These are phyloP conservation scores for Suillus lakei DNA, from an alignment of 768 basidiomycete genomes.

Conservation along the genomic window DNA sequence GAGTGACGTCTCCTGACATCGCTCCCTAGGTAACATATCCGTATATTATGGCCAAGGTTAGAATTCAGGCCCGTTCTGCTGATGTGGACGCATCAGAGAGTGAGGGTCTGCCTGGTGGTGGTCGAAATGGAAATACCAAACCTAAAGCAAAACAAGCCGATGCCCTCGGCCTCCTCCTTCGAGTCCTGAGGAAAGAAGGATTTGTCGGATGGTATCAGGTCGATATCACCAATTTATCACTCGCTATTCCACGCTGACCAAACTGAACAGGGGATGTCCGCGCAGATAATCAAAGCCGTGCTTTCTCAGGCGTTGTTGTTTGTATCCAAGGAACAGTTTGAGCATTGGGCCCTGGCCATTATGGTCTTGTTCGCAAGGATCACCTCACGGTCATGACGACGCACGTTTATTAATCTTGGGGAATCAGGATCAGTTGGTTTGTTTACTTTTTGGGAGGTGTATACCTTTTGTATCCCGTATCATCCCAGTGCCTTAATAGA, in stretches of 20 bases:
- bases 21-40: constrained; percentile 83
- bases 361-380: constrained; percentile 55
- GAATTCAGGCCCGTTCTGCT: constrained; percentile 84
- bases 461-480: not conserved
- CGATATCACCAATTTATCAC: constrained; percentile 1
- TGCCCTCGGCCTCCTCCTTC: constrained; percentile 74
- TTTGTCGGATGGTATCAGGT: constrained; percentile 96
- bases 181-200: constrained; percentile 79
- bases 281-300: constrained; percentile 95
- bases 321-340: constrained; percentile 97
- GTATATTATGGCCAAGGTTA: constrained; percentile 96
- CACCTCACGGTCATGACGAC: constrained; percentile 13
- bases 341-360: constrained; percentile 80
- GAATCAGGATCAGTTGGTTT: not conserved
- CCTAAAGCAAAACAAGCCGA: constrained; percentile 58
- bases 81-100: constrained; percentile 52
- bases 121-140: constrained; percentile 10
- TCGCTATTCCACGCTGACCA: constrained; percentile 5
- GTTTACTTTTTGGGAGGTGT: not conserved
- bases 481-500: not conserved
- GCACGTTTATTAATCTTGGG: not conserved
- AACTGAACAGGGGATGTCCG: constrained; percentile 81
- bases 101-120: constrained; percentile 26
- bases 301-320: constrained; percentile 94
- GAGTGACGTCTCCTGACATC: constrained; percentile 2